A percentile compares a stretch with the other conserved stretches of the same genome.
phyloP scores from a whole-genome alignment of 2,329 filamentous ascomycete genomes.

The Lachnellula hyalina region DNA sequence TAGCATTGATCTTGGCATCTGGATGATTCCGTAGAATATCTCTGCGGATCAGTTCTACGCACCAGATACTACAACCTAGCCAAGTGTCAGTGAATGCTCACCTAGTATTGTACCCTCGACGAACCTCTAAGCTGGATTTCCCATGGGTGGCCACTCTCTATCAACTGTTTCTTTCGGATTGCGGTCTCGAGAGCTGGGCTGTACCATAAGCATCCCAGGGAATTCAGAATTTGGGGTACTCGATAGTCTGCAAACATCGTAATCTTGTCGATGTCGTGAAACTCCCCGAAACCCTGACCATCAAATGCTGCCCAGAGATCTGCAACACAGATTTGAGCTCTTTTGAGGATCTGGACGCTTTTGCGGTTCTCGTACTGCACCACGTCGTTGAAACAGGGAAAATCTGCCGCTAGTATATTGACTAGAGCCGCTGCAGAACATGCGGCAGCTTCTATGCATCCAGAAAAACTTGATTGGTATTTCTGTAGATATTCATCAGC shows the following conservation, averaged over 20 bases:
- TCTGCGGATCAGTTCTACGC: conserved; percentile 78
- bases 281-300: conserved; percentile 70
- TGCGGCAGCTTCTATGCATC: conserved; percentile 68
- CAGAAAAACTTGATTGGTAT: conserved; percentile 69
- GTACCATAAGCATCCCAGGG: conserved; percentile 76
- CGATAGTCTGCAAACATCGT: conserved; percentile 99
- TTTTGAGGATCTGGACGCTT: conserved; percentile 78
- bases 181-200: conserved; percentile 71
- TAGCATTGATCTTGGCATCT: conserved; percentile 70
- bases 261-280: conserved; percentile 87
- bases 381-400: conserved; percentile 82
- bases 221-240: conserved; percentile 86
- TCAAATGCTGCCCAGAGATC: conserved; percentile 96
- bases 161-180: conserved; percentile 57
- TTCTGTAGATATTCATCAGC: conserved; percentile 43
- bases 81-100: not conserved
- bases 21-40: conserved; percentile 75
- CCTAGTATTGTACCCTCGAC: conserved; percentile 15
- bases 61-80: conserved; percentile 87
- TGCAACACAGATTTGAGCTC: conserved; percentile 92
- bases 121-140: conserved; percentile 82
- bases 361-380: conserved; percentile 65
- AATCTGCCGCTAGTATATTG: conserved; percentile 76
- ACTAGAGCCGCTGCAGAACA: conserved; percentile 79
- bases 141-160: conserved; percentile 69